Conservation (phyloP, 2,329 filamentous ascomycete genomes). For the Onygenales sp. region DNA sequence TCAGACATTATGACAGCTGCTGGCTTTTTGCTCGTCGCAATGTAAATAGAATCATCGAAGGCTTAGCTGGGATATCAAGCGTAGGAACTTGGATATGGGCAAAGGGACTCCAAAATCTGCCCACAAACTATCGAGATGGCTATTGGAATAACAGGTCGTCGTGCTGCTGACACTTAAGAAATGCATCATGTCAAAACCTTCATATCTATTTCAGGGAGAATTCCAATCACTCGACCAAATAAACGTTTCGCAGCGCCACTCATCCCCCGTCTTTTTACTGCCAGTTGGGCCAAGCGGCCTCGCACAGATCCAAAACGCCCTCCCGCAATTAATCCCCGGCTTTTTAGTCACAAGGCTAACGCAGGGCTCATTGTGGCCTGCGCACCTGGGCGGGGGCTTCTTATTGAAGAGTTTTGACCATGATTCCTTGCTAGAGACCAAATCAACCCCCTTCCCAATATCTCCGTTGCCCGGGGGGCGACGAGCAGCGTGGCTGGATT, state of each 20-base stretch:
- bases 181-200: too few relatives aligned
- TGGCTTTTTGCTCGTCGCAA: too few relatives aligned
- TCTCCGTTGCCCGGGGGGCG: slow-evolving; percentile 18
- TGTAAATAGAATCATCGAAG: too few relatives aligned
- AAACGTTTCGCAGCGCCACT: slow-evolving; percentile 85
- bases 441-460: slow-evolving; percentile 50
- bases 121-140: too few relatives aligned
- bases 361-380: slow-evolving; percentile 75
- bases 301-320: slow-evolving; percentile 58
- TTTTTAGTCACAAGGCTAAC: slow-evolving; percentile 80
- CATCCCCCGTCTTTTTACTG: slow-evolving; percentile 69
- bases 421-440: slow-evolving; percentile 64
- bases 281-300: slow-evolving; percentile 79
- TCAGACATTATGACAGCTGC: too few relatives aligned
- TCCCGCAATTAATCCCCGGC: slow-evolving; percentile 66
- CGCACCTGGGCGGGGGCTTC: slow-evolving; percentile 65
- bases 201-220: background rate
- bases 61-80: too few relatives aligned
- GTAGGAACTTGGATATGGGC: too few relatives aligned
- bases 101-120: too few relatives aligned
- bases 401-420: slow-evolving; percentile 80
- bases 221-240: slow-evolving; percentile 60
- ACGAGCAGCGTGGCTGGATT: background rate
- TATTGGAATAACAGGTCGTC: too few relatives aligned
- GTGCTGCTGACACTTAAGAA: too few relatives aligned